Conservation (phyloP, 345 rosid genomes). For the Noccaea bulbosa region DNA sequence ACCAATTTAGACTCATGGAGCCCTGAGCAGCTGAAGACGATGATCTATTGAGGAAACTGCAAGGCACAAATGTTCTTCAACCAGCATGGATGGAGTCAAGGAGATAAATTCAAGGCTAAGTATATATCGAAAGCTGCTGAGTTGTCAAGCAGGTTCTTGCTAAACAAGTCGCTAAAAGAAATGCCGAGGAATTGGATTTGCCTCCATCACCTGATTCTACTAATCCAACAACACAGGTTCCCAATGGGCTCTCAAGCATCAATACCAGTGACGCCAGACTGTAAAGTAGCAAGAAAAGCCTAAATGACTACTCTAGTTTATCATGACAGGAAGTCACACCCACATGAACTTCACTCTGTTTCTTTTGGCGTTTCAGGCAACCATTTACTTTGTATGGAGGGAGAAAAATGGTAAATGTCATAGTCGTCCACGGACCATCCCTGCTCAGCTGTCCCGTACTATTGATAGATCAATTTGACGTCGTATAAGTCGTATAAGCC, state of each 20-base stretch:
- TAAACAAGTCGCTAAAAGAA: slow-evolving; percentile 76
- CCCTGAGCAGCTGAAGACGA: slow-evolving; percentile 81
- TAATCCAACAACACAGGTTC: slow-evolving; percentile 56
- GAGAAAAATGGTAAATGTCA: no score
- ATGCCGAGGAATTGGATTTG: slow-evolving; percentile 43
- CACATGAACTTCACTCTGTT: no score
- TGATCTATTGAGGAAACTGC: slow-evolving; percentile 89
- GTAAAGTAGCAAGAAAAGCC: slow-evolving; percentile 52
- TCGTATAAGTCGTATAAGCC: no score
- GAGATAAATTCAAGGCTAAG: slow-evolving; percentile 87
- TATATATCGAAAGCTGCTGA: slow-evolving; percentile 98
- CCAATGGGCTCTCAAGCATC: slow-evolving; percentile 61
- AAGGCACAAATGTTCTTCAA: slow-evolving; percentile 91
- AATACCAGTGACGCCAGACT: slow-evolving; percentile 45
- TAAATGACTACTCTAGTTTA: no score
- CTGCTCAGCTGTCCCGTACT: no score
- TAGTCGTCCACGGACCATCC: no score
- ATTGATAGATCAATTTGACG: no score
- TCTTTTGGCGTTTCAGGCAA: no score
- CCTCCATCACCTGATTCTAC: slow-evolving; percentile 75
- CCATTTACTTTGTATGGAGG: no score
- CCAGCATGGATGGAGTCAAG: slow-evolving; percentile 96
- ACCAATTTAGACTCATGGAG: slow-evolving; percentile 96
- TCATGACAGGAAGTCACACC: no score
- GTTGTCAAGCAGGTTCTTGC: slow-evolving; percentile 74